phyloP scores from a whole-genome alignment of 352 stramenopile genomes.

The Phytophthora ramorum region DNA sequence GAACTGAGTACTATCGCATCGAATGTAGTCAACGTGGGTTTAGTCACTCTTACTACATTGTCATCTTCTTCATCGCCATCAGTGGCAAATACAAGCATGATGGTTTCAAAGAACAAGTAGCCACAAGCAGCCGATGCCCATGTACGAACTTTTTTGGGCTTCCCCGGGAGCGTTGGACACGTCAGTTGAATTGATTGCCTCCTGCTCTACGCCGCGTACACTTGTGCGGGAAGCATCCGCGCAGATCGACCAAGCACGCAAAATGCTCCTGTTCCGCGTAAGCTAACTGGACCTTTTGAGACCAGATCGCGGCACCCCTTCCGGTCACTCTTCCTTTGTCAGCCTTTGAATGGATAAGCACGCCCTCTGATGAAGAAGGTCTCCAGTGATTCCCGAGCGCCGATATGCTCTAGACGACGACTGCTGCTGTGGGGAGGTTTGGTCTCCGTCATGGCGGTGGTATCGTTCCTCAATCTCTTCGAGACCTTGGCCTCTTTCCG shows the following conservation, averaged over 20 bases:
- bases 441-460: conserved; percentile 21
- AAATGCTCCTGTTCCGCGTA: no score
- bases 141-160: no score
- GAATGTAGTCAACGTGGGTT: no score
- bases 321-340: conserved; percentile 12
- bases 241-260: conserved; percentile 16
- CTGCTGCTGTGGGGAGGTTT: conserved; percentile 19
- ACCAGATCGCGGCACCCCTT: conserved; percentile 5
- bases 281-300: not conserved
- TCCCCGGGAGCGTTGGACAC: conserved; percentile 21
- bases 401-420: conserved; percentile 13
- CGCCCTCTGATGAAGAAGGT: conserved; percentile 15
- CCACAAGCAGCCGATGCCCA: no score
- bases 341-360: not conserved
- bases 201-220: not conserved
- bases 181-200: not conserved
- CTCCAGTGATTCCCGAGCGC: conserved; percentile 4
- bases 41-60: no score
- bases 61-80: no score
- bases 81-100: no score
- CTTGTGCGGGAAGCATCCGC: conserved; percentile 6
- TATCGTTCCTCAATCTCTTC: conserved; percentile 25
- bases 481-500: conserved; percentile 18
- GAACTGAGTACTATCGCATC: no score
- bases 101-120: no score